These are phyloP conservation scores for Dryadomyces quercus-mongolicae DNA, from an alignment of 2,329 filamentous ascomycete genomes.

Conservation along the genomic window DNA sequence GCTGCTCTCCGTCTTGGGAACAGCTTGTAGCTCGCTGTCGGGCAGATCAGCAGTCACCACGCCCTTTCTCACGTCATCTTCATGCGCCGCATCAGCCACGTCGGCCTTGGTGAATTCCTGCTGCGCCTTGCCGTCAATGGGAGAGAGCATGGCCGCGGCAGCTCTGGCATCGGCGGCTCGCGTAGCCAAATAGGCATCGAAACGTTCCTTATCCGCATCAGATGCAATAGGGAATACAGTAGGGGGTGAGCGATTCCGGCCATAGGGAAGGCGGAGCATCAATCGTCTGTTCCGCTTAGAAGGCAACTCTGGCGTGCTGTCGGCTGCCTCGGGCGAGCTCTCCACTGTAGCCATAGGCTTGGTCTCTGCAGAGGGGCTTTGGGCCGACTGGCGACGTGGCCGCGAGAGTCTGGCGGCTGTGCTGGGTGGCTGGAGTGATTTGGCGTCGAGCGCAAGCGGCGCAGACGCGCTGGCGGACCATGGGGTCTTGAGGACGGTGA, in stretches of 20 bases:
- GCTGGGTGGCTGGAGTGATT: background rate
- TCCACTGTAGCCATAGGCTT: background rate
- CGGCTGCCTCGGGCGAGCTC: slow-evolving; percentile 2
- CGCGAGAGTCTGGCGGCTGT: background rate
- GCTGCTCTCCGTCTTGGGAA: background rate
- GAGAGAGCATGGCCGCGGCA: background rate
- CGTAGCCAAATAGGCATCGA: slow-evolving; percentile 3
- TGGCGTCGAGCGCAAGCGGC: background rate
- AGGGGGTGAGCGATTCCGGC: slow-evolving; percentile 7
- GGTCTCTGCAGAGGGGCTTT: background rate
- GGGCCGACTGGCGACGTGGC: background rate
- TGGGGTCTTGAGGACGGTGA: background rate
- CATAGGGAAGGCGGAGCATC: slow-evolving; percentile 8
- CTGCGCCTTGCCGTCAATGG: background rate
- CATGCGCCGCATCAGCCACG: background rate
- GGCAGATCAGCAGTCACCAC: background rate
- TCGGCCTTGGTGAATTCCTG: background rate
- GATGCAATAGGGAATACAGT: slow-evolving; percentile 5
- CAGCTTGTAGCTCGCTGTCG: background rate
- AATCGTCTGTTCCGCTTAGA: slow-evolving; percentile 1
- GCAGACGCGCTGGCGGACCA: background rate
- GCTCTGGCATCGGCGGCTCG: slow-evolving; percentile 1
- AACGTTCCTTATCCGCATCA: slow-evolving; percentile 8
- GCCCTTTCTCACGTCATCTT: background rate
- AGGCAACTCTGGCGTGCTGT: background rate